Base-by-base conservation (phyloP, 2,329 filamentous ascomycete species). In the Colletotrichum gloeosporioides region DNA sequence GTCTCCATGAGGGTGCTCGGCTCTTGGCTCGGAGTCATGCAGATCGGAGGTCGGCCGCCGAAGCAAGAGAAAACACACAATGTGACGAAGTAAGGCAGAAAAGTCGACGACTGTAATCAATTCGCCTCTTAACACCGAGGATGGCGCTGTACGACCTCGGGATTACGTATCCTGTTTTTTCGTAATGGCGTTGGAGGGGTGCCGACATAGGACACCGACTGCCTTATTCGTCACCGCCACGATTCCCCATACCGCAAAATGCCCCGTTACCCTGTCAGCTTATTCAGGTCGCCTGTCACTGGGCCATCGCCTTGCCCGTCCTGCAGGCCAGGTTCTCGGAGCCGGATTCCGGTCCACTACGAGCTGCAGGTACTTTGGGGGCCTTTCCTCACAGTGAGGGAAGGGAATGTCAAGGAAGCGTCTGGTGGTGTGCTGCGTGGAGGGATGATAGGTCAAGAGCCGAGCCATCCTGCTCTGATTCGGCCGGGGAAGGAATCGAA, bases 251-350 rank as follows among this genome's bases (percentile, higher is more conserved):
- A 8, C 49, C 49, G 29, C 49, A 57, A 55, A 12, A 57, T 49
- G 36, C 57, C 57, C 27, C 62, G 36, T 34, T 55, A 27, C 74
- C 70, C 71, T 74, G 74, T 76, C 74, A 69, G 74, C 70, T 76
- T 69, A 76, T 74, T 76, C 71, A 66, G 25, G 59, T 61, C 44
- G 34, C 61, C 36, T 74, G 34, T 69, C 57, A 76, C 70, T 73
- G 73, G 64, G 66, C 32, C 57, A 32, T 62, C 36, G 63, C 63
- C 63, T 27, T 53, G 63, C 25, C 36, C 53, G 53, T 18, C 55
- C 67, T 62, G 62, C 39, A 57, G 62, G 63, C 63, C 39, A 73
- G 70, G 34, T 69, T 69, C 27, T 64, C 73, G 70, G 69, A 69
- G 69, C 73, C 57, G 70, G 64, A 31, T 59, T 69, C 73, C 57